phyloP scores from a whole-genome alignment of 1,284 basidiomycete species.

The Cystobasidium sp. region DNA sequence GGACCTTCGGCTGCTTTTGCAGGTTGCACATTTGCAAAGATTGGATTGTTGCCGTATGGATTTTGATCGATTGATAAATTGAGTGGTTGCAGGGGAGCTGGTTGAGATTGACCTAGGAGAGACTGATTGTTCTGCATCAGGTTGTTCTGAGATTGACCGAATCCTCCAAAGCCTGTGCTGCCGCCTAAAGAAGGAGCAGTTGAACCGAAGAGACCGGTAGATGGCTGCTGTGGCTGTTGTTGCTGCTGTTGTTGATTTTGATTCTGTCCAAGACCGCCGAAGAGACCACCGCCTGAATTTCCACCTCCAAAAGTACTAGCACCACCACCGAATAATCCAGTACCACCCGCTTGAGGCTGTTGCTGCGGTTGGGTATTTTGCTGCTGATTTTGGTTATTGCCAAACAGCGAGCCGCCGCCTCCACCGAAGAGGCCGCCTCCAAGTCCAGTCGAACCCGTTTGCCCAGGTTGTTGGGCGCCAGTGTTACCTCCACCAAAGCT shows the following conservation, averaged over 20 bases:
- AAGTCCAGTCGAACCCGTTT: conserved; percentile 26
- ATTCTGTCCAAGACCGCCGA: conserved; percentile 35
- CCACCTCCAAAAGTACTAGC: conserved; percentile 10
- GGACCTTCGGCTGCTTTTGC: conserved; percentile 55
- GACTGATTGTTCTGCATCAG: conserved; percentile 51
- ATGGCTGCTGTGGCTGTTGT: conserved; percentile 56
- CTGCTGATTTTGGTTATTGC: conserved; percentile 33
- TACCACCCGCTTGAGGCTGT: conserved; percentile 19
- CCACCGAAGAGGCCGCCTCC: conserved; percentile 24
- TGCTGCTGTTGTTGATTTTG: conserved; percentile 29
- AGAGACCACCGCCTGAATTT: conserved; percentile 42
- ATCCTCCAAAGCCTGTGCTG: conserved; percentile 33
- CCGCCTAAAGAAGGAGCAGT: conserved; percentile 20
- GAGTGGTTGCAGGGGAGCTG: conserved; percentile 44
- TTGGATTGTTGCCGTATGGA: conserved; percentile 79
- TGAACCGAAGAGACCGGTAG: conserved; percentile 60
- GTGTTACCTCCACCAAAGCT: conserved; percentile 22
- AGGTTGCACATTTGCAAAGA: conserved; percentile 58
- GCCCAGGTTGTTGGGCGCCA: neutral
- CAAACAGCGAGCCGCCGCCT: conserved; percentile 15
- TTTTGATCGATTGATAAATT: conserved; percentile 64
- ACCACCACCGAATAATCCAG: conserved; percentile 33
- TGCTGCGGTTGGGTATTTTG: conserved; percentile 29
- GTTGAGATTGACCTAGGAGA: conserved; percentile 47
- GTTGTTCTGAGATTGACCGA: conserved; percentile 58